Evolutionary conservation across 495 filamentous ascomycete genomes (phyloP), one percentile per base, ranked within the genome.

Genomic region (Tuber magnatum): DNA sequence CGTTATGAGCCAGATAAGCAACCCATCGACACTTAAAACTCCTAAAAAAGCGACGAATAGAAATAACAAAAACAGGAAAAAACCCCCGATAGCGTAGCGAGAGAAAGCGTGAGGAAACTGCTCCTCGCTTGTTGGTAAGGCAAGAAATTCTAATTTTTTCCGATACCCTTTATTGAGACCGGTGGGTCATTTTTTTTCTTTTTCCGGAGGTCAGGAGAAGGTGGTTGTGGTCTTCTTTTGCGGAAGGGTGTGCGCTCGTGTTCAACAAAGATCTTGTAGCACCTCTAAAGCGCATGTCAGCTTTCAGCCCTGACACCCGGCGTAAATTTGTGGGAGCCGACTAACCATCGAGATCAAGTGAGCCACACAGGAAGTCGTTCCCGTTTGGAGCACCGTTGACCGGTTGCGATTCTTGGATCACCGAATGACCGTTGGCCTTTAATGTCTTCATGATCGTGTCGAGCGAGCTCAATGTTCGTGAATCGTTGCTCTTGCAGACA

Each of bases 401-500:
- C 5, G 77, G 77, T 18, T 79, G 77, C 38, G 76, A 72, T 24
- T 79, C 77, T 39, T 79, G 77, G 39, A 79, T 75, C 7, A 79
- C 77, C 2, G 76, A 75, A 61, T 79, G 77, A 18, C 77, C 77
- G 18, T 70, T 79, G 40, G 77, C 77, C 42, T 79, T 79, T 43
- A 79, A 18, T 24, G 72, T 79, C 51, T 70, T 78, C 77, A 79
- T 79, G 38, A 79, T 79, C 4, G 72, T 79, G 24, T 79, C 76
- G 22, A 79, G 76, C 6, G 77, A 79, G 46, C 41, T 79, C n/a
- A 79, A 40, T 16, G 76, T 79, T 32, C 77, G 69, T n/a, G 73
- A 69, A 69, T 79, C 76, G 38, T 79, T 79, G 24, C 76, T 78
- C 41, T 79, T 79, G 43, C 77, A 79, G n/a, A 79, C 76, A 78